These are phyloP conservation scores for Exutisphaerella laricina DNA, from an alignment of 2,329 filamentous ascomycete genomes.

Conservation along the genomic window DNA sequence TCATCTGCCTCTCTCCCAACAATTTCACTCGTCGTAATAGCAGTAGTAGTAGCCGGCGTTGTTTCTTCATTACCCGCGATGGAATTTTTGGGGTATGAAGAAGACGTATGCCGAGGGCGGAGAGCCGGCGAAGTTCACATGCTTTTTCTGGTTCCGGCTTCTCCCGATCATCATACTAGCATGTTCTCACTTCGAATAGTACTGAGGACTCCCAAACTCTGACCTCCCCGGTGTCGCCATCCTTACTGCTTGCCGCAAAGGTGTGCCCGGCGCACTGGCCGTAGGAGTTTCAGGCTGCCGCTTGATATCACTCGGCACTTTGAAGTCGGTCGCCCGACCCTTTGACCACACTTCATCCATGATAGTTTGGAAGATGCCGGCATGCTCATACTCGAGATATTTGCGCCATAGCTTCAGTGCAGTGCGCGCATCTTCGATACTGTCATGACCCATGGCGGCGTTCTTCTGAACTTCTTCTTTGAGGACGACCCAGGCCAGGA, in stretches of 20 bases:
- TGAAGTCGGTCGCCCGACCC: slow-evolving; percentile 51
- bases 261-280: slow-evolving; percentile 31
- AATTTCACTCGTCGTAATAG: too few species aligned
- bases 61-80: too few species aligned
- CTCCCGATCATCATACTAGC: background rate
- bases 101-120: too few species aligned
- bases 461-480: slow-evolving; percentile 91
- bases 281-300: slow-evolving; percentile 24
- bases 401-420: slow-evolving; percentile 85
- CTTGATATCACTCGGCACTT: slow-evolving; percentile 28
- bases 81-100: too few species aligned
- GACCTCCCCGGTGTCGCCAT: slow-evolving; percentile 24
- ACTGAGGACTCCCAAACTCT: slow-evolving; percentile 33
- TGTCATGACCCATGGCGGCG: slow-evolving; percentile 64
- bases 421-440: slow-evolving; percentile 88
- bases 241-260: slow-evolving; percentile 22
- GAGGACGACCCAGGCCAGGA: slow-evolving; percentile 83
- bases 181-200: slow-evolving; percentile 27
- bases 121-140: slow-evolving; percentile 1
- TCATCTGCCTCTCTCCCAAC: too few species aligned
- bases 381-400: slow-evolving; percentile 82
- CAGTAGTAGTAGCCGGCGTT: too few species aligned
- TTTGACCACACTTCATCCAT: slow-evolving; percentile 76
- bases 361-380: slow-evolving; percentile 75
- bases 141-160: background rate